These are phyloP conservation scores for Pseudonectria foliicola DNA, from an alignment of 2,329 filamentous ascomycete genomes.

Conservation along the genomic window DNA sequence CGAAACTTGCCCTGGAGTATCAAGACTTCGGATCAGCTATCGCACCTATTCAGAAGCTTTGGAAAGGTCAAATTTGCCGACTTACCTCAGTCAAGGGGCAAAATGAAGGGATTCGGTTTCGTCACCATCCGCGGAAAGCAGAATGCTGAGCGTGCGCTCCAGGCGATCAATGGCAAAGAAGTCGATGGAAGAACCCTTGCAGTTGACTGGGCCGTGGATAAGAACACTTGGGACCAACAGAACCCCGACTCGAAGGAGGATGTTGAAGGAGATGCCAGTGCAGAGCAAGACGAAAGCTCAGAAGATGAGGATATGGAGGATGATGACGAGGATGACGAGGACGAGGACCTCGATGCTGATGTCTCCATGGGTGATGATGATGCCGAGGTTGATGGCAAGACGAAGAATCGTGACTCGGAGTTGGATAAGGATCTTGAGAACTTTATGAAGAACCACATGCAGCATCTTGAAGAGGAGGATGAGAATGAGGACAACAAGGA, in stretches of 20 bases:
- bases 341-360: constrained; percentile 24
- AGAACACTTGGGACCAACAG: constrained; percentile 71
- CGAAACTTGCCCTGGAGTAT: constrained; percentile 95
- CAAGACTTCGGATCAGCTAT: constrained; percentile 75
- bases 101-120: constrained; percentile 85
- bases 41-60: constrained; percentile 73
- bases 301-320: constrained; percentile 29
- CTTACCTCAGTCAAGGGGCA: constrained; percentile 69
- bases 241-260: constrained; percentile 36
- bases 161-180: constrained; percentile 79
- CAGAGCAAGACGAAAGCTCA: constrained; percentile 27
- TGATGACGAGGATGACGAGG: constrained; percentile 28
- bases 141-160: constrained; percentile 85
- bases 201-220: constrained; percentile 96
- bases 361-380: constrained; percentile 19
- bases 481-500: constrained; percentile 39
- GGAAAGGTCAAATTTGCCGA: constrained; percentile 87
- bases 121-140: constrained; percentile 80
- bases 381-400: constrained; percentile 22
- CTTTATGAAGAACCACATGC: constrained; percentile 51
- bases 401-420: constrained; percentile 34
- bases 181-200: constrained; percentile 83
- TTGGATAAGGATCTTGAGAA: constrained; percentile 42
- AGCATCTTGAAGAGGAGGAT: constrained; percentile 51
- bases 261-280: constrained; percentile 22